Evolutionary conservation across 352 stramenopile species (phyloP), one percentile per base, ranked within the genome.

Genomic region (Pythium guiyangense): DNA sequence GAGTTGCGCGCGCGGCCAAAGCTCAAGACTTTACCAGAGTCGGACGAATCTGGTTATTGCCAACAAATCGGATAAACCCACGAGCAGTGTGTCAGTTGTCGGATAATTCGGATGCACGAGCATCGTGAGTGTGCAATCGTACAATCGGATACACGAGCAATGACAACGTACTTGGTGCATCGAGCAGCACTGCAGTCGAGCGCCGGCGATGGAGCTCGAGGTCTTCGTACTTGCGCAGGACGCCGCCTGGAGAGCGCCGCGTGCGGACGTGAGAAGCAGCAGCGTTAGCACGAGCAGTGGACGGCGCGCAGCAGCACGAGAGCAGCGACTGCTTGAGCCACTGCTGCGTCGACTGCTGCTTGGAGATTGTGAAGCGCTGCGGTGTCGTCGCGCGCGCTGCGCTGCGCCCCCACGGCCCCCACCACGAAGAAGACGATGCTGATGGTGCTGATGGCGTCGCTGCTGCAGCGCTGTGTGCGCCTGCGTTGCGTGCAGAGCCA

Each of bases 221-320:
- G 39, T 90, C 80, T n/a, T 90, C 79, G 44, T 86, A 79, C 58
- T 88, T 88, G 55, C 79, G 76, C 35, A 76, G 60, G 49, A 79
- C 74, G 27, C 62, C 63, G 47, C 64, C 63, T 67, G 57, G 37
- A 31, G n/a, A 56, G 51, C 55, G 55, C 0, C 47, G 55, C 35
- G 55, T 61, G 35, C 37, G 55, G 37, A 50, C 22, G 35, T 61
- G 52, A 46, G 60, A 47, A 52, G 56, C 37, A 25, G 49, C 20
- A 17, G 49, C 27, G 51, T 55, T 57, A 59, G 58, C 48, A 44
- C 35, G 52, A 26, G 14, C 39, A 45, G 18, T 45, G 18, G 22
- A 70, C 35, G 40, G 22, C 20, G 39, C 60, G 42, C 48, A 66
- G 60, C 49, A 66, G 46, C 43, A 63, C 60, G 57, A 47, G 22